Evolutionary conservation across 768 basidiomycete species (phyloP).

Genomic region (Sarcomyxa edulis): DNA sequence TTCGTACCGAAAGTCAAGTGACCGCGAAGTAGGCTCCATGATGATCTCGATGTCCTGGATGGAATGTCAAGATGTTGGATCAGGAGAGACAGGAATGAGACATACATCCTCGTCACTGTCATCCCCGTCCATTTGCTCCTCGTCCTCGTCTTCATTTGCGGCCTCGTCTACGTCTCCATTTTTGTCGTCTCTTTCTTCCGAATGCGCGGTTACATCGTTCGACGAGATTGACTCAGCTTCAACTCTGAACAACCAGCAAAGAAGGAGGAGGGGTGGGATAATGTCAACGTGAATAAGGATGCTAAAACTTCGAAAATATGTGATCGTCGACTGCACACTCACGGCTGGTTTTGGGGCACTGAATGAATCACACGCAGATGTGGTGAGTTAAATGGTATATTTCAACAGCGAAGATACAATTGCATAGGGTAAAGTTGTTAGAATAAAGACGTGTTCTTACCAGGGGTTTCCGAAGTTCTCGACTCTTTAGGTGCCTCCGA

Average conservation of each 20-base stretch:
- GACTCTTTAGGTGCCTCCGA: constrained; percentile 26
- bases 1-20: constrained; percentile 67
- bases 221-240: no score
- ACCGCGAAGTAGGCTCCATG: constrained; percentile 71
- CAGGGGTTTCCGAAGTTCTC: constrained; percentile 29
- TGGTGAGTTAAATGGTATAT: no score
- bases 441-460: no score
- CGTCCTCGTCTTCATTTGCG: constrained; percentile 36
- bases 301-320: no score
- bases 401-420: no score
- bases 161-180: constrained; percentile 36
- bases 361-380: no score
- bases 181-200: constrained; percentile 27
- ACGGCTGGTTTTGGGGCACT: no score
- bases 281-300: no score
- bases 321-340: no score
- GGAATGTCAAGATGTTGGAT: constrained; percentile 5
- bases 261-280: no score
- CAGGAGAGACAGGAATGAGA: constrained; percentile 1
- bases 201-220: constrained; percentile 12
- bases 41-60: constrained; percentile 85
- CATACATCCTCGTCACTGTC: constrained; percentile 35
- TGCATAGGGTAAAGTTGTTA: no score
- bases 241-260: no score
- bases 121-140: constrained; percentile 41